A percentile compares a stretch with the other conserved stretches of the same genome.
Conservation (phyloP, 202 grass and related monocot species). For the Tripidium arundinaceum region DNA sequence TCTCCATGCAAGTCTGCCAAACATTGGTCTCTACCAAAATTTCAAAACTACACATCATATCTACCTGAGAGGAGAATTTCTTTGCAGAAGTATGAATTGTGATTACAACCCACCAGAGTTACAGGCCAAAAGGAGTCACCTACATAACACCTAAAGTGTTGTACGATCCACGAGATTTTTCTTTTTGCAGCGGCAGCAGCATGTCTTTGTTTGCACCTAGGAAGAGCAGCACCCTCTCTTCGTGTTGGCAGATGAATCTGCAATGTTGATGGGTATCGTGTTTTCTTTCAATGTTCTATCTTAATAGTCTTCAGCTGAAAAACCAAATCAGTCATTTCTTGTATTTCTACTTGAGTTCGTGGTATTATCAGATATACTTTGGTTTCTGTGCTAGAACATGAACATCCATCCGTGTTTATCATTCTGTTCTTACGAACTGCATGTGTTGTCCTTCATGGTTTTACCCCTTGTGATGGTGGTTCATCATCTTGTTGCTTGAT, state of each 20-base stretch:
- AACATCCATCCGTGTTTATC: not conserved
- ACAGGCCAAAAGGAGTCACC: constrained; percentile 39
- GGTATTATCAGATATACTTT: not conserved
- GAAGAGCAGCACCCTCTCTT: constrained; percentile 61
- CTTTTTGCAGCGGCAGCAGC: constrained; percentile 10
- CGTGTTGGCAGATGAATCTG: constrained; percentile 28
- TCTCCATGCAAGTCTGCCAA: constrained; percentile 34
- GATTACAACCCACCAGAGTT: constrained; percentile 51
- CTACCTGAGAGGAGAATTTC: constrained; percentile 39
- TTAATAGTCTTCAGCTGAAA: not conserved
- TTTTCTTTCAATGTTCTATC: constrained; percentile 25
- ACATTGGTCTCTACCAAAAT: constrained; percentile 49
- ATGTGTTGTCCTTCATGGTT: not conserved
- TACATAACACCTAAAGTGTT: constrained; percentile 28
- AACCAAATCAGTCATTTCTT: not conserved
- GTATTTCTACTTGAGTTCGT: constrained; percentile 9
- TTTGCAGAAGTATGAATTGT: constrained; percentile 45
- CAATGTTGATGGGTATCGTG: constrained; percentile 52
- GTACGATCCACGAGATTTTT: constrained; percentile 33
- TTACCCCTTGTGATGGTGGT: not conserved
- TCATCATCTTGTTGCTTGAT: not conserved
- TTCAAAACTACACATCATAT: constrained; percentile 53
- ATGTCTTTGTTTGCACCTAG: constrained; percentile 32
- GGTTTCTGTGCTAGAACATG: not conserved
- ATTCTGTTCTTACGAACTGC: not conserved